Percentiles rank a stretch among this genome's conserved stretches.
phyloP scores from a whole-genome alignment of 495 filamentous ascomycete genomes.

The Penicillium lividum region DNA sequence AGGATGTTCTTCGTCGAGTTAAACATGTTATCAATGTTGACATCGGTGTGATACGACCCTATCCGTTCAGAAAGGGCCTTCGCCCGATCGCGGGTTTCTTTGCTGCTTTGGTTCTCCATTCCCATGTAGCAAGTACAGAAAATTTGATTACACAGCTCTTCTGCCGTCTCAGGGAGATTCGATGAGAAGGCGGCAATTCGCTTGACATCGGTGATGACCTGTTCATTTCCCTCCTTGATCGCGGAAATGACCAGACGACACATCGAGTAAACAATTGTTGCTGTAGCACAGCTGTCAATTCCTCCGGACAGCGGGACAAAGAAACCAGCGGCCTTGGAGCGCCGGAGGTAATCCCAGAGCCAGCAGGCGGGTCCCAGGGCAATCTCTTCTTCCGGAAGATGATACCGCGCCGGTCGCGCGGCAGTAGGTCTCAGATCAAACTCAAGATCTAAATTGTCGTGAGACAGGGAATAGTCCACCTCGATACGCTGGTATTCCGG shows the following conservation, averaged over 20 bases:
- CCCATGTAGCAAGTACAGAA: conserved; percentile 15
- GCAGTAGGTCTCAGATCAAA: conserved; percentile 32
- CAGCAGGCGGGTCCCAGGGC: conserved; percentile 67
- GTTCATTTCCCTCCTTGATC: conserved; percentile 34
- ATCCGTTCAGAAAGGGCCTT: conserved; percentile 10
- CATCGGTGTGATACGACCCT: conserved; percentile 15
- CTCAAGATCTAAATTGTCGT: conserved; percentile 32
- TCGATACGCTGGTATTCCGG: conserved; percentile 34
- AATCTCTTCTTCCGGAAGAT: conserved; percentile 72
- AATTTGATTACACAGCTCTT: conserved; percentile 17
- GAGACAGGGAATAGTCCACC: conserved; percentile 32
- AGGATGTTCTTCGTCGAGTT: conserved; percentile 16
- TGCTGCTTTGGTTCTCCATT: conserved; percentile 17
- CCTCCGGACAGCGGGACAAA: conserved; percentile 63
- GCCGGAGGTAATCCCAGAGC: conserved; percentile 79
- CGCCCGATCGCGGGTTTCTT: conserved; percentile 12
- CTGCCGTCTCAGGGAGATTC: conserved; percentile 13
- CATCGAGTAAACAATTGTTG: conserved; percentile 74
- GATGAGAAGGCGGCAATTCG: conserved; percentile 14
- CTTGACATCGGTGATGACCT: conserved; percentile 17
- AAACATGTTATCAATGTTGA: conserved; percentile 14
- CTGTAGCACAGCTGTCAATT: conserved; percentile 60
- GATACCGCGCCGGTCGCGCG: conserved; percentile 46
- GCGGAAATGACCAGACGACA: conserved; percentile 70
- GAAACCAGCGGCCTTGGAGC: conserved; percentile 61